Base-by-base conservation (phyloP, 495 filamentous ascomycete genomes). In the Xylaria flabelliformis region DNA sequence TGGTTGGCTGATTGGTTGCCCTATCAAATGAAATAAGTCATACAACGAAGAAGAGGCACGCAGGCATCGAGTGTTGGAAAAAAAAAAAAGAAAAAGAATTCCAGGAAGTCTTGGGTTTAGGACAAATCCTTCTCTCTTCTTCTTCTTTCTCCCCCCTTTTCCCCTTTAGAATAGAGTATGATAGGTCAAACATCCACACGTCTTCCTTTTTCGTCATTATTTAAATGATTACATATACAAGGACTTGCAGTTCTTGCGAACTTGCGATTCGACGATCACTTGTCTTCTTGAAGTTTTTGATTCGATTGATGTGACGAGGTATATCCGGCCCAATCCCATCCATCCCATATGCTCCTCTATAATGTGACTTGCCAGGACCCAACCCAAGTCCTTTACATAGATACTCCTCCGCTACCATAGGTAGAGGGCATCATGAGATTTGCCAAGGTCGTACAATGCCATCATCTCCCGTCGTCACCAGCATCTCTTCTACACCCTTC, bases 401-500 rank as follows among this genome's bases (percentile, higher is more conserved):
- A 51, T 53, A 2, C 12, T 42, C 39, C 39, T 9, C 39, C 39
- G 10, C 10, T 12, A 24, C 0, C n/a, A 17, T 7, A 55, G 32
- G 15, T 19, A 4, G 32, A 41, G 24, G 58, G 59, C 58, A 34
- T 61, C 41, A 67, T 51, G 21, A 41, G 19, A 85, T 73, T 73
- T 83, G 75, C 93, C 93, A 97, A 9, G 93, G 86, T 73, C 90
- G 89, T 41, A 95, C 88, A 56, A 86, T 85, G 0, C 93, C 93
- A 81, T 97, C 93, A 76, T 97, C 93, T 5, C 92, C 93, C 2
- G 92, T 93, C 10, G 91, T 91, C 15, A 95, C 84, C 63, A 97
- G 80, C 74, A 95, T 88, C 80, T 96, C 93, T 73, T 95, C 91
- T 8, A 85, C 84, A 8, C 81, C 80, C 66, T 75, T 83, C 61